These are phyloP conservation scores for Saccharomycopsis synnaedendra DNA, from an alignment of 805 yeast species.

Conservation along the genomic window DNA sequence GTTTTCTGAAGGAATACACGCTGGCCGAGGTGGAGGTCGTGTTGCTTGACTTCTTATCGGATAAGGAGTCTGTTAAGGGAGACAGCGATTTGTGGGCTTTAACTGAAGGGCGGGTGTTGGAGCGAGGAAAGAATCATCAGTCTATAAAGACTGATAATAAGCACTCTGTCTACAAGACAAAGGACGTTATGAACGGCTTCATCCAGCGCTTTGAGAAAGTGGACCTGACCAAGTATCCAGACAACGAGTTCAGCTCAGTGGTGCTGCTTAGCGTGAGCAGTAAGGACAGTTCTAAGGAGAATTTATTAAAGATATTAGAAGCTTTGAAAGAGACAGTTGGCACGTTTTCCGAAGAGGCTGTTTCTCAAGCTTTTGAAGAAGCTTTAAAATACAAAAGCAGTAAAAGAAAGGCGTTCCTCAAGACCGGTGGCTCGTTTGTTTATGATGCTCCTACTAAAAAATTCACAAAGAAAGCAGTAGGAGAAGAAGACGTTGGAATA, in stretches of 20 bases:
- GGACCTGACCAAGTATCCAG: conserved; percentile 38
- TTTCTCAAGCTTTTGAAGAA: conserved; percentile 34
- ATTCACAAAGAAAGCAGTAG: conserved; percentile 3
- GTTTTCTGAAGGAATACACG: conserved; percentile 30
- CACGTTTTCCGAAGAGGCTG: conserved; percentile 29
- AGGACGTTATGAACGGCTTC: conserved; percentile 66
- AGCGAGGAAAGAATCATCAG: conserved; percentile 84
- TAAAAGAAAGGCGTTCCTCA: conserved; percentile 25
- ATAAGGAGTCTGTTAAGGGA: conserved; percentile 22
- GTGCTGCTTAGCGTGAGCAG: conserved; percentile 41
- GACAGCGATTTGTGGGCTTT: conserved; percentile 31
- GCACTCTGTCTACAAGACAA: conserved; percentile 34
- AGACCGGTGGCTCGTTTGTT: neutral
- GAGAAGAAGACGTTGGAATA: conserved; percentile 61
- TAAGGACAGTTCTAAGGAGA: conserved; percentile 35
- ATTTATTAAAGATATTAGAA: conserved; percentile 33
- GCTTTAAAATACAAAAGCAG: conserved; percentile 50
- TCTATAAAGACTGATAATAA: conserved; percentile 42
- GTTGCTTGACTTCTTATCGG: conserved; percentile 54
- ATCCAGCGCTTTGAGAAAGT: conserved; percentile 58
- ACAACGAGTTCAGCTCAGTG: conserved; percentile 51
- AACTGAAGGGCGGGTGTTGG: conserved; percentile 47
- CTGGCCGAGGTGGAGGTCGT: conserved; percentile 35
- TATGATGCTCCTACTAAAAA: neutral
- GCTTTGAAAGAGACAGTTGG: conserved; percentile 23